phyloP scores from a whole-genome alignment of 139 green algal genomes.

The Tetraselmis striata region DNA sequence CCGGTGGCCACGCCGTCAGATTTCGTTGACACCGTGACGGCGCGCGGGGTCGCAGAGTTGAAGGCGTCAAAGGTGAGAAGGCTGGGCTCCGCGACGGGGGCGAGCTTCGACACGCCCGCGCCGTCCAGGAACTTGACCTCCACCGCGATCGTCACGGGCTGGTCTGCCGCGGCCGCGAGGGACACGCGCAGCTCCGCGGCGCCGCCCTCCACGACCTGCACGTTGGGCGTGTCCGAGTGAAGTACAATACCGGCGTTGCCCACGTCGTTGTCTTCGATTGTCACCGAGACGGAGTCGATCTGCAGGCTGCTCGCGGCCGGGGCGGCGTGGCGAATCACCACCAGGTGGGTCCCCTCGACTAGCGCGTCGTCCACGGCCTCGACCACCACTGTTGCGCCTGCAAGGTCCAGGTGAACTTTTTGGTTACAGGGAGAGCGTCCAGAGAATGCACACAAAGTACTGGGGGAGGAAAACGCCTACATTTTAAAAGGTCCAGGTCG shows the following conservation, averaged over 20 bases:
- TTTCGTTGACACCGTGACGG: not conserved
- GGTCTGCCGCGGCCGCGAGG: not conserved
- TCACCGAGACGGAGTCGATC: not conserved
- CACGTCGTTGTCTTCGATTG: not conserved
- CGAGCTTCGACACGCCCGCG: not conserved
- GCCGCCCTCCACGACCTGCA: not conserved
- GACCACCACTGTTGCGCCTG: not conserved
- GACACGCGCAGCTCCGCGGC: not conserved
- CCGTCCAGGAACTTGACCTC: not conserved
- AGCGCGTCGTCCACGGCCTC: not conserved
- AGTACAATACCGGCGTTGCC: not conserved
- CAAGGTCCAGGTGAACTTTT: no score
- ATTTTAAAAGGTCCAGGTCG: no score
- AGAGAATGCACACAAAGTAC: no score
- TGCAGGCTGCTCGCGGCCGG: no score
- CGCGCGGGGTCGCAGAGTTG: not conserved
- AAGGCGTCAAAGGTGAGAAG: not conserved
- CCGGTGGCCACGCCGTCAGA: not conserved
- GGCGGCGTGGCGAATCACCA: not conserved
- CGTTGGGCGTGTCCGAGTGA: no score
- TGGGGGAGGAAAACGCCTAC: no score
- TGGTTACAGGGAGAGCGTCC: no score
- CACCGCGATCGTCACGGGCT: not conserved
- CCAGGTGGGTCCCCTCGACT: not conserved
- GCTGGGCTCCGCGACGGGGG: not conserved